Conservation (phyloP, 768 basidiomycete species). For the Gelatoporia subvermispora region DNA sequence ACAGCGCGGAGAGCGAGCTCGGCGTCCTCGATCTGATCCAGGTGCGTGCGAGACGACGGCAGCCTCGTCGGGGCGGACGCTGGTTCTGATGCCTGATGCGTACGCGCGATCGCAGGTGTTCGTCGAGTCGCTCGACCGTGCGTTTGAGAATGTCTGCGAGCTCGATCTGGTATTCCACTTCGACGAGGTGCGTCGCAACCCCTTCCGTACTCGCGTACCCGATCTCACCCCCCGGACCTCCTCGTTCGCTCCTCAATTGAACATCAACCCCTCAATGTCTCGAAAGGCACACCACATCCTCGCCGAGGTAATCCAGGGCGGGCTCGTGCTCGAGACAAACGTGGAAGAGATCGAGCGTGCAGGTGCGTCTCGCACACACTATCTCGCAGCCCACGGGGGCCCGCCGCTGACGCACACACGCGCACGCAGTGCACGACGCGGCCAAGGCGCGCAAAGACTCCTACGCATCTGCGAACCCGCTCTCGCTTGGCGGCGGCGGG, state of each 20-base stretch:
- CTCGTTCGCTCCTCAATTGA: no score
- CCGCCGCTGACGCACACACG: not conserved
- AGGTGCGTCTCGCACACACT: slow-evolving; percentile 42
- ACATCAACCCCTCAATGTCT: no score
- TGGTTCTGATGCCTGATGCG: not conserved
- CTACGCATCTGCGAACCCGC: slow-evolving; percentile 75
- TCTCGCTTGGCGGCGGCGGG: slow-evolving; percentile 60
- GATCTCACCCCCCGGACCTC: not conserved
- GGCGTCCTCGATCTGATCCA: slow-evolving; percentile 96
- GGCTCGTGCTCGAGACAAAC: slow-evolving; percentile 93
- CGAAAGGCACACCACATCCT: slow-evolving; percentile 90
- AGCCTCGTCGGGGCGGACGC: no score
- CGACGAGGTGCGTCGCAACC: slow-evolving; percentile 66
- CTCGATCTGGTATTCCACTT: slow-evolving; percentile 98
- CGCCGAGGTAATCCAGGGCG: slow-evolving; percentile 95
- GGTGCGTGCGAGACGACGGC: slow-evolving; percentile 52
- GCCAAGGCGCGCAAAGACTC: slow-evolving; percentile 74
- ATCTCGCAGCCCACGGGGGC: not conserved
- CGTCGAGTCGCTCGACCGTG: slow-evolving; percentile 91
- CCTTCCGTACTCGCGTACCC: not conserved
- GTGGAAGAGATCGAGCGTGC: slow-evolving; percentile 76
- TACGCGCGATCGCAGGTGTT: slow-evolving; percentile 63
- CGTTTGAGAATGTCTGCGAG: slow-evolving; percentile 98
- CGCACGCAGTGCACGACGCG: slow-evolving; percentile 55
- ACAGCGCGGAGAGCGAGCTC: slow-evolving; percentile 93